Percentiles rank a stretch among this genome's conserved stretches.
Evolutionary conservation across 331 rosid species (phyloP).

Genomic region (Acacia pycnantha): DNA sequence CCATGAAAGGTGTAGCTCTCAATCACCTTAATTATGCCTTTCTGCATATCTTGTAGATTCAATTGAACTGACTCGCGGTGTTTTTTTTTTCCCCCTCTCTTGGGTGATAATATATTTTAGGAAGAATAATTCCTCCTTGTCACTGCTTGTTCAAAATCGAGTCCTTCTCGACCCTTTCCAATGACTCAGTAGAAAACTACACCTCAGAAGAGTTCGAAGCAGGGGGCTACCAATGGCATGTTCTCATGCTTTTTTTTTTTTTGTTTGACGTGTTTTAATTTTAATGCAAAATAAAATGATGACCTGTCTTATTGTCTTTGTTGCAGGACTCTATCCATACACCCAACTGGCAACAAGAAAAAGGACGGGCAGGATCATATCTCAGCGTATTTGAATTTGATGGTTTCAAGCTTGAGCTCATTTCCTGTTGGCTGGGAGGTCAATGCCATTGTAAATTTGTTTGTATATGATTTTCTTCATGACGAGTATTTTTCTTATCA

Average conservation of each 20-base stretch:
- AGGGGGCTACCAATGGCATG: slow-evolving; percentile 38
- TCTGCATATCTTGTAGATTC: background rate
- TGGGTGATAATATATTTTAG: slow-evolving; percentile 3
- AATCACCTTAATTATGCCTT: background rate
- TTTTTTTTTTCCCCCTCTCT: too few species aligned
- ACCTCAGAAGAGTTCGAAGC: slow-evolving; percentile 38
- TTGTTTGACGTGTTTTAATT: background rate
- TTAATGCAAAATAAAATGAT: background rate
- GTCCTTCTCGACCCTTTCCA: slow-evolving; percentile 40
- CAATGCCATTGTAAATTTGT: slow-evolving; percentile 40
- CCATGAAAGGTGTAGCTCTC: slow-evolving; percentile 29
- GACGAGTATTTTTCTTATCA: slow-evolving; percentile 31
- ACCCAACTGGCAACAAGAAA: slow-evolving; percentile 32
- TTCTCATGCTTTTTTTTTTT: background rate
- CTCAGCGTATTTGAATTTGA: slow-evolving; percentile 32
- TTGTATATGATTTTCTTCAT: slow-evolving; percentile 19
- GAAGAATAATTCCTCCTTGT: slow-evolving; percentile 43
- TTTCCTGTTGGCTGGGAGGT: slow-evolving; percentile 37
- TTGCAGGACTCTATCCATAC: slow-evolving; percentile 29
- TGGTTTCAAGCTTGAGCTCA: background rate
- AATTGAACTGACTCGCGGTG: background rate
- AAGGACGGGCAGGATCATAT: slow-evolving; percentile 24
- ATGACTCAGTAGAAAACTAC: slow-evolving; percentile 22
- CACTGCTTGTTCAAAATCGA: slow-evolving; percentile 33
- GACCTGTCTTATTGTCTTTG: background rate